Conservation (phyloP, 2,329 filamentous ascomycete genomes). For the Delphinella strobiligena region DNA sequence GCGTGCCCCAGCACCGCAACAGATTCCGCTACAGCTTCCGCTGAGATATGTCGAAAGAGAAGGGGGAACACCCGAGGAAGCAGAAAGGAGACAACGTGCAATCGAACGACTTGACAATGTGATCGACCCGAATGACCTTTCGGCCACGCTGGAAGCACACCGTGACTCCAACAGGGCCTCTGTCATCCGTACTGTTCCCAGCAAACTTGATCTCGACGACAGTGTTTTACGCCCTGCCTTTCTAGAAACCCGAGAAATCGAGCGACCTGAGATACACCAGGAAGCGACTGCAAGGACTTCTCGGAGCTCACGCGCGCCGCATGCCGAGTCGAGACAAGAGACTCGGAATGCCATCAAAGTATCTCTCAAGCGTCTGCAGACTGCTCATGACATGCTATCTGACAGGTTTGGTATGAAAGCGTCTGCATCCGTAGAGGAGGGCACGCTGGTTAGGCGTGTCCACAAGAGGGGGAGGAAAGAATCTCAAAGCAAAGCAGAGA, state of each 20-base stretch:
- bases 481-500: too few relatives aligned
- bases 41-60: background rate
- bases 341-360: too few relatives aligned
- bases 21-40: background rate
- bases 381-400: too few relatives aligned
- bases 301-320: too few relatives aligned
- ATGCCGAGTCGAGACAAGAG: too few relatives aligned
- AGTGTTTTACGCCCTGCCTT: background rate
- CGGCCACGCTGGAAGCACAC: conserved; percentile 8
- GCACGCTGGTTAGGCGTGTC: too few relatives aligned
- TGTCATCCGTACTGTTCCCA: background rate
- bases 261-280: too few relatives aligned
- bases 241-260: too few relatives aligned
- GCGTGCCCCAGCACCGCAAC: background rate
- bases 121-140: conserved; percentile 4
- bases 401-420: background rate
- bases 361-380: too few relatives aligned
- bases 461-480: too few relatives aligned
- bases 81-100: background rate
- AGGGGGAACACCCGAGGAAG: background rate
- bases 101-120: conserved; percentile 2
- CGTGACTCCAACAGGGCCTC: conserved; percentile 4
- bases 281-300: too few relatives aligned
- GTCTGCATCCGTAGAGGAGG: too few relatives aligned
- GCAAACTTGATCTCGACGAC: background rate